Conservation (phyloP, 257 asterid genomes). For the Solanum dulcamara region DNA sequence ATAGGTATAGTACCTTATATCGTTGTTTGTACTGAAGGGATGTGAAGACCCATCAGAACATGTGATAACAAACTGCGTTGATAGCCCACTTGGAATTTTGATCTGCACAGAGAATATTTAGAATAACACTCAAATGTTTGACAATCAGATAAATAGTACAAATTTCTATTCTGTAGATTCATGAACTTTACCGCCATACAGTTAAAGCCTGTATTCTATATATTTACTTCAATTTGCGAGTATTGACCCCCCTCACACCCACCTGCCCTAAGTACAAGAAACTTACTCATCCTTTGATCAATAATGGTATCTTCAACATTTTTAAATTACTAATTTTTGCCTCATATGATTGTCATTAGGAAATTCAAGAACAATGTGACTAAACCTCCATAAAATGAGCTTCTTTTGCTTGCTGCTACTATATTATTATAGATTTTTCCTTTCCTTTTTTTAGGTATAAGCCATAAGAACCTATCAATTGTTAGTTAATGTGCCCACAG, state of each 20-base stretch:
- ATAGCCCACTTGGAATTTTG: slow-evolving; percentile 78
- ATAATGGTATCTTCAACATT: neutral
- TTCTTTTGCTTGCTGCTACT: neutral
- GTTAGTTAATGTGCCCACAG: neutral
- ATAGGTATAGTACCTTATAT: slow-evolving; percentile 44
- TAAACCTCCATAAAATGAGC: neutral
- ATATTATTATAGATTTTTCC: neutral
- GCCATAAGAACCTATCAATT: neutral
- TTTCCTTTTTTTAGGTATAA: neutral
- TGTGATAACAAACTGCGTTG: slow-evolving; percentile 74
- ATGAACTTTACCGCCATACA: neutral
- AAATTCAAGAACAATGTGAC: neutral
- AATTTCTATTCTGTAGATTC: neutral
- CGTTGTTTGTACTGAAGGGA: slow-evolving; percentile 74
- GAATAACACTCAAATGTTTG: neutral
- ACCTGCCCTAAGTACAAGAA: neutral
- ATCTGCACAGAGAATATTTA: slow-evolving; percentile 40
- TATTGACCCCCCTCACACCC: neutral
- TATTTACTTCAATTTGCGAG: neutral
- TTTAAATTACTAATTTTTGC: neutral
- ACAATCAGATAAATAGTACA: neutral
- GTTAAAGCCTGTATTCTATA: neutral
- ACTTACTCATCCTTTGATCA: neutral
- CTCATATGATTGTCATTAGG: neutral
- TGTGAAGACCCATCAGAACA: slow-evolving; percentile 71